These are phyloP conservation scores for Brettanomyces naardenensis DNA, from an alignment of 805 yeast species.

Conservation along the genomic window DNA sequence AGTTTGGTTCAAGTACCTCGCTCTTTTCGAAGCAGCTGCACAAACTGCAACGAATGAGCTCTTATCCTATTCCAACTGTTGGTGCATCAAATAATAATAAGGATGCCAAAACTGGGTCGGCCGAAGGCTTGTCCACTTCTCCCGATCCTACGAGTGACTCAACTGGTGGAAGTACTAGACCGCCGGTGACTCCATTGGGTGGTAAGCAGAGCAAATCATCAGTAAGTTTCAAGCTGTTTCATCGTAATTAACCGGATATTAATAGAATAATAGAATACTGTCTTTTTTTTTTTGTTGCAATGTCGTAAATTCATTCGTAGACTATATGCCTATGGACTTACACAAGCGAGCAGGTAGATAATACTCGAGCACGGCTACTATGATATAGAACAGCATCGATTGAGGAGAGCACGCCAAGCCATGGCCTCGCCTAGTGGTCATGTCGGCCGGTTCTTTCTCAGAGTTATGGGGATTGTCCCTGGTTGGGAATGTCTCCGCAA, in stretches of 20 bases:
- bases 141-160: too few species aligned
- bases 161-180: too few species aligned
- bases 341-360: too few species aligned
- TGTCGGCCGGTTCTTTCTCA: background rate
- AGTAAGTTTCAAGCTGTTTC: background rate
- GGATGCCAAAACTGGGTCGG: background rate
- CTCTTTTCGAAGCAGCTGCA: constrained; percentile 3
- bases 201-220: background rate
- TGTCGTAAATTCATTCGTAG: too few species aligned
- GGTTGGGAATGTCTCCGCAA: too few species aligned
- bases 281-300: too few species aligned
- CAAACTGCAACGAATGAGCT: background rate
- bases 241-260: background rate
- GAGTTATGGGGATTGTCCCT: background rate
- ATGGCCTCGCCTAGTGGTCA: background rate
- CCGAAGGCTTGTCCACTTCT: too few species aligned
- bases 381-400: background rate
- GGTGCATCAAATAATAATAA: too few species aligned
- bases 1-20: constrained; percentile 2
- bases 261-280: too few species aligned
- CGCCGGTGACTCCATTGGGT: background rate
- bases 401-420: background rate
- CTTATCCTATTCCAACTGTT: background rate
- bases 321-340: too few species aligned
- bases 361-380: background rate